Evolutionary conservation across 352 stramenopile genomes (phyloP).

Genomic region (Globisporangium acanthophoron): DNA sequence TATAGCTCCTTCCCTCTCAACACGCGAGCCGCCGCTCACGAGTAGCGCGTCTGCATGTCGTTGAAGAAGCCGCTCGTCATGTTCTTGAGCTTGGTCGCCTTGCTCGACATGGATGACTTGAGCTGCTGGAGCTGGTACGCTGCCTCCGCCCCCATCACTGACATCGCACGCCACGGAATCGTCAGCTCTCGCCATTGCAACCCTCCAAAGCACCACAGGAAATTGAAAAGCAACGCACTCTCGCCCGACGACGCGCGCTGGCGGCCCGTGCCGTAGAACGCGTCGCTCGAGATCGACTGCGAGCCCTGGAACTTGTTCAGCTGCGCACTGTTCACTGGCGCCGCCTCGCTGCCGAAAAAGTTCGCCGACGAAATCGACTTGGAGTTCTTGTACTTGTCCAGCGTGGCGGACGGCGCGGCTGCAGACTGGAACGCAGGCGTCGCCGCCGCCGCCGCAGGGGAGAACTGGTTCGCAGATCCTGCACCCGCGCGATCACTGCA

Average conservation of each 20-base stretch:
- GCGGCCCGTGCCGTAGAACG: constrained; percentile 70
- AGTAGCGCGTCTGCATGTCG: constrained; percentile 82
- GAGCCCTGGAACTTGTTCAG: constrained; percentile 74
- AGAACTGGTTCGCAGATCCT: constrained; percentile 9
- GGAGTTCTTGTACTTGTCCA: constrained; percentile 91
- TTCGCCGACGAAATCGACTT: constrained; percentile 90
- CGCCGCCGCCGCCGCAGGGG: constrained; percentile 3
- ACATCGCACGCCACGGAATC: neutral
- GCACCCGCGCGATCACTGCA: constrained; percentile 21
- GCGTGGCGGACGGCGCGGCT: constrained; percentile 30
- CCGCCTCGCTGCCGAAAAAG: constrained; percentile 75
- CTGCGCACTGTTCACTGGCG: constrained; percentile 49
- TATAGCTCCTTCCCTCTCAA: too few species aligned
- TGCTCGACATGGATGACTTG: constrained; percentile 79
- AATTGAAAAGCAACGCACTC: constrained; percentile 23
- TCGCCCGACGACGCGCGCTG: constrained; percentile 59
- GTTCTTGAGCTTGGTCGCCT: constrained; percentile 84
- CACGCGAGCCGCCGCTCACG: constrained; percentile 22
- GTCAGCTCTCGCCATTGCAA: neutral
- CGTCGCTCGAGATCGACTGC: constrained; percentile 84
- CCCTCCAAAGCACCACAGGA: constrained; percentile 3
- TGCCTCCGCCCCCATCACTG: constrained; percentile 67
- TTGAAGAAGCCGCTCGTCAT: constrained; percentile 89
- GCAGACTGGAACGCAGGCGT: constrained; percentile 4
- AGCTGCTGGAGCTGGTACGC: constrained; percentile 83